Percentiles rank a stretch among this genome's conserved stretches.
phyloP scores from a whole-genome alignment of 2,329 filamentous ascomycete species.

The Scortechinia acanthostroma region DNA sequence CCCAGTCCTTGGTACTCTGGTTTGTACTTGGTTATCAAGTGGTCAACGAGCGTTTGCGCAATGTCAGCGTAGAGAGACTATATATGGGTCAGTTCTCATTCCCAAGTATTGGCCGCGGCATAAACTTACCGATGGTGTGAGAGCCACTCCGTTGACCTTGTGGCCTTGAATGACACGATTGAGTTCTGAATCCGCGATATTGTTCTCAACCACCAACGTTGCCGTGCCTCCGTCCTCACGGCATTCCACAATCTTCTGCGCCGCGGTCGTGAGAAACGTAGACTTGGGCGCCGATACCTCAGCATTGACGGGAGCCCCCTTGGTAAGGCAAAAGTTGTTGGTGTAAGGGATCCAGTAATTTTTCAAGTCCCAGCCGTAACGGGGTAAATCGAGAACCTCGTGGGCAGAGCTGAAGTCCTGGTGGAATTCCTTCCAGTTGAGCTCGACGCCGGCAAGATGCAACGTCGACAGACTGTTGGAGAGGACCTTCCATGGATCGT shows the following conservation, averaged over 20 bases:
- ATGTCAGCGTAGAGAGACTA: constrained; percentile 43
- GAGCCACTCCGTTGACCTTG: constrained; percentile 44
- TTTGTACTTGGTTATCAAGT: constrained; percentile 39
- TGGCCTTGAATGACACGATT: constrained; percentile 46
- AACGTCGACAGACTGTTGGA: constrained; percentile 21
- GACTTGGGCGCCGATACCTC: constrained; percentile 14
- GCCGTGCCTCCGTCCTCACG: constrained; percentile 33
- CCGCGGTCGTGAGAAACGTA: constrained; percentile 41
- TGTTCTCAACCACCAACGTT: constrained; percentile 33
- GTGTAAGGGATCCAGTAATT: constrained; percentile 24
- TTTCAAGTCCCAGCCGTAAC: constrained; percentile 27
- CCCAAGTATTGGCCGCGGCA: background rate
- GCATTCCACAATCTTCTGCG: constrained; percentile 42
- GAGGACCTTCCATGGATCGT: constrained; percentile 30
- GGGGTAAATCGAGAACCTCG: constrained; percentile 20
- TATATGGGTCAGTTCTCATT: background rate
- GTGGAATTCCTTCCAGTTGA: constrained; percentile 29
- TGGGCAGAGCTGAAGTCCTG: constrained; percentile 22
- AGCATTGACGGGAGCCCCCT: constrained; percentile 6
- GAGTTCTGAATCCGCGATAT: constrained; percentile 42
- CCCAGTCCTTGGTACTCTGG: constrained; percentile 33
- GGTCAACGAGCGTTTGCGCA: constrained; percentile 44
- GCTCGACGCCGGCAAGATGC: constrained; percentile 21
- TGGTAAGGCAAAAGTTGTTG: constrained; percentile 7
- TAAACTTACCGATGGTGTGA: constrained; percentile 35